Base-by-base conservation (phyloP, 768 basidiomycete genomes). In the Suillus subluteus region DNA sequence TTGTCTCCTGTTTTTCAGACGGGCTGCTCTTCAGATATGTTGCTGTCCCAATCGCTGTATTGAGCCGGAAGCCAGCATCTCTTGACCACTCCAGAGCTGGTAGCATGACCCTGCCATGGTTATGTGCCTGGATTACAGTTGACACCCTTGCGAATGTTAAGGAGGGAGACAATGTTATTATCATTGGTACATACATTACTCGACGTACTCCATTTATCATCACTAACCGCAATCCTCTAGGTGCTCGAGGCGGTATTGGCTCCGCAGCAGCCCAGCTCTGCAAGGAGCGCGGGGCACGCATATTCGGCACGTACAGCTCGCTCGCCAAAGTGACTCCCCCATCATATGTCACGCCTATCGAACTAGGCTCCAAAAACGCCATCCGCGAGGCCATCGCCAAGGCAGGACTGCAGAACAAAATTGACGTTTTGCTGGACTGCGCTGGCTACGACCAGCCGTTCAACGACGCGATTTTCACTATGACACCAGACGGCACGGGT, bases 61-160 rank as follows among this genome's bases (percentile, higher is more conserved):
- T 78, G 18, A 78, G 77, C 62, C 77, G 72, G 59, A 78, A 79
- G 56, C 77, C 78, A 7, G 35, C 69, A 62, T 67, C 63, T 1
- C 46, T 78, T 38, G 70, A 64, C 37, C 78, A 78, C 26, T 12
- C 15, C 37, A 59, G 71, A 44, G 78, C 77, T 6, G 77, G 72
- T 16, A 79, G 77, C 54, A 77, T 78, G 72, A 75, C 76, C 0
- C 77, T 78, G 7, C 72, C 72, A 0, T 79, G 78, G 77, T 70
- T 79, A 32, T 78, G 77, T 62, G 78, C 78, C 8, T 78, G 78
- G 78, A 79, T 79, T 69, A 78, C 77, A 1, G 76, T 78, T 15
- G 67, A 79, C 12, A 78, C 70, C 18, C 78, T 79, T 16, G 76
- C 77, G 23, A 67, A 73, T 11, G 72, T 79, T 59, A 78, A 76